Base-by-base conservation (phyloP, 345 rosid genomes). In the Nephelium lappaceum region DNA sequence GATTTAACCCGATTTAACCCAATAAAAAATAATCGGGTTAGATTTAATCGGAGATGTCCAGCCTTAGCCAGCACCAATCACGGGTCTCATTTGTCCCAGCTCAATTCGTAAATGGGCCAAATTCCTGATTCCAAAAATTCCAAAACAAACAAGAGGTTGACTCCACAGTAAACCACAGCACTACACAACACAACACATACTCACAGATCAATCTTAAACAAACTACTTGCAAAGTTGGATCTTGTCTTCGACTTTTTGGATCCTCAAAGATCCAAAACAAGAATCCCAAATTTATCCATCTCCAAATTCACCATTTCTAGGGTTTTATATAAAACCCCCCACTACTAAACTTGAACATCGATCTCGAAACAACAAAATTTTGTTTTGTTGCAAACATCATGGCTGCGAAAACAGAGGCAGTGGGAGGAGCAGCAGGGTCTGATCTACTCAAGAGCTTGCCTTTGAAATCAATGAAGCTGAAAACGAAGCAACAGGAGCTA, bases 401-500 rank as follows among this genome's bases (percentile, higher is more conserved):
- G 75, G 75, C 39, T 5, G 75, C 66, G 7, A 72, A 57, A 57
- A 3, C 49, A 0, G 63, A 71, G 27, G 8, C 74, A 39, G 19
- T 4, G 1, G 74, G 62, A 21, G 25, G 43, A 24, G 43, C 11
- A 3, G 58, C 42, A 24, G 12, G 14, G 61, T 62, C 77, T 16
- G 94, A 89, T 93, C 93, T 89, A 76, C 77, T 88, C 19, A 57
- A 19, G 69, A 67, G 14, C 51, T 80, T 85, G 79, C 85, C 92
- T 10, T 31, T 88, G 78, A 89, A 83, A 82, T 79, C 88, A 67
- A 81, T 90, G 45, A 91, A 89, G 85, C 82, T 95, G 45, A 96
- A 93, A 68, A 94, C 97, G 24, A 96, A 94, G 83, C 98, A 96
- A 57, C 97, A 96, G 80, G 98, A 94, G 83, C 97, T 96, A 69